Conservation (phyloP, 2,329 filamentous ascomycete genomes). For the Mariannaea sp. region DNA sequence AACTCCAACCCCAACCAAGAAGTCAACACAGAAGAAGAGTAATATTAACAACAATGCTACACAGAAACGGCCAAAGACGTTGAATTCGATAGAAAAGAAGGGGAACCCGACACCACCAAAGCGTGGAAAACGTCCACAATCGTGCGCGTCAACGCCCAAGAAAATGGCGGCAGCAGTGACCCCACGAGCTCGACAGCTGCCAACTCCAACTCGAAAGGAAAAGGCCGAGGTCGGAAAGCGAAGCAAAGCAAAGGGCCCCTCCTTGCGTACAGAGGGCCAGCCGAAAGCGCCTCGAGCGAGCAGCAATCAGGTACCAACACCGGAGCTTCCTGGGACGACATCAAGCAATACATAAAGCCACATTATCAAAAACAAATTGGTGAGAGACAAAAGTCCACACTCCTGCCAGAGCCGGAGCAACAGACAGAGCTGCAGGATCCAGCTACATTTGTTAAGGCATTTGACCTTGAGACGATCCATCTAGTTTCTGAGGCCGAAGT, state of each 20-base stretch:
- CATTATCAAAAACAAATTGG: conserved; percentile 14
- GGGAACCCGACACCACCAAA: conserved; percentile 28
- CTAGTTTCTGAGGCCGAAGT: conserved; percentile 67
- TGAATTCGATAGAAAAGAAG: conserved; percentile 21
- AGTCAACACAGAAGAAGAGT: conserved; percentile 31
- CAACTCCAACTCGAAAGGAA: conserved; percentile 12
- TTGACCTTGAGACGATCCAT: conserved; percentile 42
- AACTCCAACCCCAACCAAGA: conserved; percentile 35
- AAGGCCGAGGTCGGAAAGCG: conserved; percentile 5
- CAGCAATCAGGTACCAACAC: conserved; percentile 2
- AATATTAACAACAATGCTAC: conserved; percentile 41
- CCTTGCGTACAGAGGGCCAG: neutral
- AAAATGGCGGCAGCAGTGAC: conserved; percentile 9
- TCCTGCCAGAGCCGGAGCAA: neutral
- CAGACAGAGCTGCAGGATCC: neutral
- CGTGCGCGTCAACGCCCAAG: conserved; percentile 17
- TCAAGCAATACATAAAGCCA: conserved; percentile 20
- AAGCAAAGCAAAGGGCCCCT: conserved; percentile 5
- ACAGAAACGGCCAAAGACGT: conserved; percentile 42
- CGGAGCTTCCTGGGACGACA: neutral
- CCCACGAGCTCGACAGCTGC: conserved; percentile 37
- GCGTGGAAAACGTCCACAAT: conserved; percentile 22
- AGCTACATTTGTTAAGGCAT: neutral
- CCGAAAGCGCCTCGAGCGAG: conserved; percentile 1
- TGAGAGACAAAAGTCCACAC: neutral